Evolutionary conservation across 148 eudicot species (phyloP).

Genomic region (Simmondsia chinensis): DNA sequence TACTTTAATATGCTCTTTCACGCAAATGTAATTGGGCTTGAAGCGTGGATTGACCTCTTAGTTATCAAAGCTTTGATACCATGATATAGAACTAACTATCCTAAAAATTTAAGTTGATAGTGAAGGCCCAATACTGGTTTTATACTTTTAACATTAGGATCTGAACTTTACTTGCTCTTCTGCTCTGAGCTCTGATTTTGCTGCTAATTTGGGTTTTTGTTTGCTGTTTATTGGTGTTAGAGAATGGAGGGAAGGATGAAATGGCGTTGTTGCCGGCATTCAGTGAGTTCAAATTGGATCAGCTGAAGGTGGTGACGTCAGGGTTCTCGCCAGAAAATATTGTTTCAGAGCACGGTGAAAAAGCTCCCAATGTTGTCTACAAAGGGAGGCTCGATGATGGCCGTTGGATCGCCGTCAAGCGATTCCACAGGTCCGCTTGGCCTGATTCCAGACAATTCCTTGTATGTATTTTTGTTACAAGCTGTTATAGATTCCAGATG

Average conservation of each 20-base stretch:
- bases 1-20: too few relatives aligned
- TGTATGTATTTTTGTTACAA: too few relatives aligned
- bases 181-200: too few relatives aligned
- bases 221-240: slow-evolving; percentile 11
- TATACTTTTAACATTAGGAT: too few relatives aligned
- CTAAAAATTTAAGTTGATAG: too few relatives aligned
- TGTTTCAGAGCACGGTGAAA: slow-evolving; percentile 85
- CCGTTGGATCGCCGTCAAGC: slow-evolving; percentile 67
- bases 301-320: slow-evolving; percentile 53
- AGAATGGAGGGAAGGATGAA: slow-evolving; percentile 39
- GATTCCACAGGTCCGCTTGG: slow-evolving; percentile 84
- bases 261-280: slow-evolving; percentile 38
- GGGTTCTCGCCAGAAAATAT: slow-evolving; percentile 61
- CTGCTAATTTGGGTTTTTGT: slow-evolving; percentile 5
- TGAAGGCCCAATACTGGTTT: too few relatives aligned
- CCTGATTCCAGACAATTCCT: slow-evolving; percentile 75
- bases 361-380: slow-evolving; percentile 84
- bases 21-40: too few relatives aligned
- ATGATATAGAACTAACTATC: too few relatives aligned
- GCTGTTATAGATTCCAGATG: too few relatives aligned
- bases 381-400: slow-evolving; percentile 53
- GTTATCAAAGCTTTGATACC: too few relatives aligned
- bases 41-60: too few relatives aligned
- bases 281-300: slow-evolving; percentile 58
- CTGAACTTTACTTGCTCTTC: too few relatives aligned